These are phyloP conservation scores for Aureobasidium sp. DNA, from an alignment of 2,329 filamentous ascomycete genomes.

Conservation along the genomic window DNA sequence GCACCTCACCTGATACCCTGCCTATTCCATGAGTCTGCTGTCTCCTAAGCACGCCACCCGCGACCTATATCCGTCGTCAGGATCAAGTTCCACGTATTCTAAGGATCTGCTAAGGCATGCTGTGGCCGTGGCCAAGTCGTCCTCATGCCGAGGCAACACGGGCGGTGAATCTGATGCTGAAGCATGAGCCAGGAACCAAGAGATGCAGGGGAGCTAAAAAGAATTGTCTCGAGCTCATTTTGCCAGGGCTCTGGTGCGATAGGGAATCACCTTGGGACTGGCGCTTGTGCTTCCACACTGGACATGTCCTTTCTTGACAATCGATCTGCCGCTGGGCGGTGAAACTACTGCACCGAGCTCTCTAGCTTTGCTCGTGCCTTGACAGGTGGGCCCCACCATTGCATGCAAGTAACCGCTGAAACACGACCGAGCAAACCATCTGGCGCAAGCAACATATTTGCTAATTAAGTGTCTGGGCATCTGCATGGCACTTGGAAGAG, in stretches of 20 bases:
- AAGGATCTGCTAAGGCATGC: too few species aligned
- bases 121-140: neutral
- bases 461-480: neutral
- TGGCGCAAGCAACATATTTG: neutral
- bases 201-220: neutral
- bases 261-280: neutral
- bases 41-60: neutral
- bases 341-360: conserved; percentile 14
- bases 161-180: neutral
- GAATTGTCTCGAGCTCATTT: neutral
- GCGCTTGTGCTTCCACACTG: neutral
- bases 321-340: conserved; percentile 3
- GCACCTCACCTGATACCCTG: conserved; percentile 10
- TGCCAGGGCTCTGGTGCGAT: neutral
- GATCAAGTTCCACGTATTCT: neutral
- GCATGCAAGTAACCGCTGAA: neutral
- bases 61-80: neutral
- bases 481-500: neutral
- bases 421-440: neutral
- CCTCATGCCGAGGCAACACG: neutral
- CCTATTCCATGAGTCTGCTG: neutral
- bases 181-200: neutral
- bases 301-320: neutral
- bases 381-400: neutral
- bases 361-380: neutral